Base-by-base conservation (phyloP, 768 basidiomycete genomes). In the Psilocybe cyanescens region DNA sequence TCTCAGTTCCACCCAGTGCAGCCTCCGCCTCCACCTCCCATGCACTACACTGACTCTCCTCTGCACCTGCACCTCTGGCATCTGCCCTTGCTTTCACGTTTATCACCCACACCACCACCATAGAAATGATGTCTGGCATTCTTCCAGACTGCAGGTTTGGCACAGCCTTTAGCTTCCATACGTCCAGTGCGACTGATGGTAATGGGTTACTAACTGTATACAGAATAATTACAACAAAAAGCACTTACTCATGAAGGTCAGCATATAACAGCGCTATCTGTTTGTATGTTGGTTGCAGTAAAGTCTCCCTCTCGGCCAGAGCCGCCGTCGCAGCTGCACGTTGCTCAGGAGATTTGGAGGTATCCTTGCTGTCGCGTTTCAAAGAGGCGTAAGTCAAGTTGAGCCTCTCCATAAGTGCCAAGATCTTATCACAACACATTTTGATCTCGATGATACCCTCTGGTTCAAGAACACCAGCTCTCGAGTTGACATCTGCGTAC, bases 391-490 rank as follows among this genome's bases (percentile, higher is more conserved):
- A 99, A 17, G 84, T 85, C 0, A 86, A 71, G 73, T 99, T 97
- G 53, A 99, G 83, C 59, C 97, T 89, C 68, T 95, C 95, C 97
- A 99, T 99, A 63, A 97, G 79, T 4, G 80, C 77, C 61, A 94
- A 76, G 47, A 99, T 85, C 82, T 97, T 98, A 74, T 97, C 95
- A 47, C 94, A 90, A 64, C 97, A 91, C 87, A 99, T 87, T 84
- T 96, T 97, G 81, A 97, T 97, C 76, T 99, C 97, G 59, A 99
- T 84, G 70, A 99, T 87, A 75, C 97, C 97, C 77, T 99, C 97
- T 2, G 97, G 93, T 74, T 99, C 97, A 48, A 94, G 81, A 31
- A 99, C 94, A 82, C 97, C 97, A 48, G 95, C 97, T 58, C 97
- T 91, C 19, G 97, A 87, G 6, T 97, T 95, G 48, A 92, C 87